Evolutionary conservation across 108 stramenopile species (phyloP), one percentile per base, ranked within the genome.

Genomic region (Fistulifera pelliculosa): DNA sequence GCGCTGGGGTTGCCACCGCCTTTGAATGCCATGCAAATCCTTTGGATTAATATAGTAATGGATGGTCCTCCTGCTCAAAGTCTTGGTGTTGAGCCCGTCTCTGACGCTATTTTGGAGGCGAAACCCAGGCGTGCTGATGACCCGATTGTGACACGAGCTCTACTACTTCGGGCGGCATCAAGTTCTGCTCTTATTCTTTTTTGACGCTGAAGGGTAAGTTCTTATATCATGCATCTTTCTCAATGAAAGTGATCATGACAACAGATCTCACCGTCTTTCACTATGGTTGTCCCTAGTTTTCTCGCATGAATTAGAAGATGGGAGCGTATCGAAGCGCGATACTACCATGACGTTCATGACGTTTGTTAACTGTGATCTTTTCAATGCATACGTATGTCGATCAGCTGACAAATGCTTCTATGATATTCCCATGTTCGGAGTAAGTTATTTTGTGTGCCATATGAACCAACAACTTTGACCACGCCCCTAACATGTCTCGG

Each of bases 281-380:
- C 19, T 8, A 45, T 21, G 44, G 11, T 19, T 45, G 4, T 17
- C 8, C 31, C 8, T 8, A 35, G 86, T 96, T 7, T 96, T 96
- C 69, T 59, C 90, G 16, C 73, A 82, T 28, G 84, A 95, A 60
- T 56, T 94, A 54, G 85, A 93, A 27, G 86, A 85, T 53, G 81
- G 81, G 17, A 67, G 66, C 24, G 74, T 86, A n/a, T 80, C 86
- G 7, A 63, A 83, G 28, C 72, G 95, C 49, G 96, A 96, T 51
- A 96, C 95, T 12, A 95, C 94, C 27, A 95, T 98, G 94, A 98
- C 97, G 14, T 97, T 97, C 76, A 97, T 96, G 80, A 94, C 92
- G 6, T 96, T 96, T 70, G 93, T 95, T 19, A 88, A 94, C 61
- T 94, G 85, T 51, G 98, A 98, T 70, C 80, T 96, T 41, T 85